Evolutionary conservation across 257 asterid genomes (phyloP).

Genomic region (Apocynum venetum): DNA sequence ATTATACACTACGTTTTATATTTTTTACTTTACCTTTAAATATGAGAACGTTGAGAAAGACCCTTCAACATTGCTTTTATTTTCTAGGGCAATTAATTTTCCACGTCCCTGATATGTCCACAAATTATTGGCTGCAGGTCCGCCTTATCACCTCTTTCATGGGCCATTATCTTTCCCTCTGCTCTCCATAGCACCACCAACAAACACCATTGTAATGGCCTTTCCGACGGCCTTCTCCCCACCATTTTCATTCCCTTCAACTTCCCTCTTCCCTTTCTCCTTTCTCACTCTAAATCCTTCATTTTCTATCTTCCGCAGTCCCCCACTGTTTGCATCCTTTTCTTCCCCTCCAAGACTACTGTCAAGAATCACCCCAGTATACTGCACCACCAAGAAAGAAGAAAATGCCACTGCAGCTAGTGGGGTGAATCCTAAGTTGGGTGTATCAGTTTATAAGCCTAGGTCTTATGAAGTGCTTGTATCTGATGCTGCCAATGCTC

Average conservation of each 20-base stretch:
- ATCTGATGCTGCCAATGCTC: constrained; percentile 78
- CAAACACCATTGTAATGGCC: constrained; percentile 45
- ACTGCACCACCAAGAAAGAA: constrained; percentile 36
- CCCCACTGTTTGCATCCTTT: constrained; percentile 9
- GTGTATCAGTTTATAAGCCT: constrained; percentile 92
- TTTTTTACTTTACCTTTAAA: too few relatives aligned
- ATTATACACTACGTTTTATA: too few relatives aligned
- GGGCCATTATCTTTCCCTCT: constrained; percentile 36
- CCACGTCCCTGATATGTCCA: neutral
- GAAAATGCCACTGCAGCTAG: constrained; percentile 45
- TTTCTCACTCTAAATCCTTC: constrained; percentile 22
- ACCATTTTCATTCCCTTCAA: constrained; percentile 13
- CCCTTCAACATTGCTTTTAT: too few relatives aligned
- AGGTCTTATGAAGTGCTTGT: constrained; percentile 77
- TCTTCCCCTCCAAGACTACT: neutral
- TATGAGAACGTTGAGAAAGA: too few relatives aligned
- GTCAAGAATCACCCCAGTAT: constrained; percentile 17
- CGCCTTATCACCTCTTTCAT: neutral
- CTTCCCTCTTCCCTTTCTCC: constrained; percentile 22
- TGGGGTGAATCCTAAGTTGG: constrained; percentile 54
- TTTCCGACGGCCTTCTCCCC: constrained; percentile 41
- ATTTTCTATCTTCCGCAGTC: constrained; percentile 14
- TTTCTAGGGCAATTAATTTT: neutral
- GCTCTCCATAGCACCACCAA: constrained; percentile 14
- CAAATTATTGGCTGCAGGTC: neutral